phyloP scores from a whole-genome alignment of 2,329 filamentous ascomycete genomes.

The Xylaria polymorpha region DNA sequence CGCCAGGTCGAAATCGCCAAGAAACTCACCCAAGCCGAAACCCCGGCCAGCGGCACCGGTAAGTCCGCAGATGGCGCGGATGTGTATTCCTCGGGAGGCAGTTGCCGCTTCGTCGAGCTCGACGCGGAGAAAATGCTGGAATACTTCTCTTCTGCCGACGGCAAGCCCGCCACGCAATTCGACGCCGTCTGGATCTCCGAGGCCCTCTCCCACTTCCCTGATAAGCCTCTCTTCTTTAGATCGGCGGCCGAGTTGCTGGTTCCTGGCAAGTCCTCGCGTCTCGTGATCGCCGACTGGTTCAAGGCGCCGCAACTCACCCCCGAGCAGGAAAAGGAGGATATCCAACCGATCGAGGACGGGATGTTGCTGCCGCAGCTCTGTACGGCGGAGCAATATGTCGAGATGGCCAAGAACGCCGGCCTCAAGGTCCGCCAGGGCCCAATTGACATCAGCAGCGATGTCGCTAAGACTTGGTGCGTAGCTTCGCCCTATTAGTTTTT shows the following conservation, averaged over 20 bases:
- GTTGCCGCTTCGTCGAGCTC: slow-evolving; percentile 66
- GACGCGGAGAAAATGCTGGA: slow-evolving; percentile 71
- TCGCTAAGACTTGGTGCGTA: slow-evolving; percentile 69
- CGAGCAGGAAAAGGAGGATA: slow-evolving; percentile 60
- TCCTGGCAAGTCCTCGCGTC: slow-evolving; percentile 59
- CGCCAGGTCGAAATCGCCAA: slow-evolving; percentile 69
- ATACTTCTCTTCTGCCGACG: slow-evolving; percentile 56
- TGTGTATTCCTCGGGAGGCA: slow-evolving; percentile 42
- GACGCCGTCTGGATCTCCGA: slow-evolving; percentile 72
- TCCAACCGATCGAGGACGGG: slow-evolving; percentile 70
- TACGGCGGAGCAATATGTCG: slow-evolving; percentile 64
- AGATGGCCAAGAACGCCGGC: slow-evolving; percentile 61
- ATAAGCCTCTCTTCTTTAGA: slow-evolving; percentile 68
- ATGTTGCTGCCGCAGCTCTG: slow-evolving; percentile 70
- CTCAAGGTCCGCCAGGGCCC: slow-evolving; percentile 59
- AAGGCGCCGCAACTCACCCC: slow-evolving; percentile 60
- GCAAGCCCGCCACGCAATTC: slow-evolving; percentile 51
- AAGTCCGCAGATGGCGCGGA: background rate
- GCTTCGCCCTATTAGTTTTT: background rate
- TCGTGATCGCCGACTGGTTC: slow-evolving; percentile 72
- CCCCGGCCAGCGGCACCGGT: background rate
- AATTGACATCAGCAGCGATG: slow-evolving; percentile 67
- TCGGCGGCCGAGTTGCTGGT: slow-evolving; percentile 63
- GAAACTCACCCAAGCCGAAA: slow-evolving; percentile 57
- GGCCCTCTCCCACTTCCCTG: slow-evolving; percentile 69